Percentiles rank a stretch among this genome's conserved stretches.
Conservation (phyloP, 1,139 yeast genomes). For the Kodamaea derodonti region DNA sequence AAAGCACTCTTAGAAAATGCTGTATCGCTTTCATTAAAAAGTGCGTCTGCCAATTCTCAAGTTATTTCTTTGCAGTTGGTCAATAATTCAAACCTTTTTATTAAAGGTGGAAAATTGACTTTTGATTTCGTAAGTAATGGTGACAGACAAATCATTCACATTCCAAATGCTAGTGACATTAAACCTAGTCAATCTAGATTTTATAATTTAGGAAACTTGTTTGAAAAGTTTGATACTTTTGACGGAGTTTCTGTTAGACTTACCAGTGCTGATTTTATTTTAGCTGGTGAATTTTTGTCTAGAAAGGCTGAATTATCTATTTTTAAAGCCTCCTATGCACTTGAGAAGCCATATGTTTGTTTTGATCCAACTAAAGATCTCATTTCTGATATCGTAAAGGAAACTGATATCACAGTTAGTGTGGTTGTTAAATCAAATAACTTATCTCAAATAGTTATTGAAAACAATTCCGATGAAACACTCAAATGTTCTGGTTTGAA, state of each 20-base stretch:
- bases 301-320: conserved; percentile 8
- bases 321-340: conserved; percentile 2
- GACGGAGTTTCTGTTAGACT: conserved; percentile 20
- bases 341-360: not conserved
- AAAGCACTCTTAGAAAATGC: conserved; percentile 4
- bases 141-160: conserved; percentile 16
- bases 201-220: conserved; percentile 22
- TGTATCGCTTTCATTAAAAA: conserved; percentile 5
- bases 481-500: conserved; percentile 32
- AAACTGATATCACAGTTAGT: conserved; percentile 16
- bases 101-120: conserved; percentile 29
- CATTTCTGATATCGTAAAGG: conserved; percentile 4
- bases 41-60: conserved; percentile 13
- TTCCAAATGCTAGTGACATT: conserved; percentile 27
- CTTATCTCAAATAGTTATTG: conserved; percentile 30
- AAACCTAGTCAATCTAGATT: conserved; percentile 27
- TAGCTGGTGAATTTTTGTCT: conserved; percentile 23
- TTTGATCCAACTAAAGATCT: conserved; percentile 5
- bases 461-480: conserved; percentile 24
- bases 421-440: conserved; percentile 29
- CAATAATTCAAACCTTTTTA: conserved; percentile 21
- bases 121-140: conserved; percentile 16
- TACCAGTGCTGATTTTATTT: conserved; percentile 16
- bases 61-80: conserved; percentile 26
- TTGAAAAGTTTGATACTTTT: conserved; percentile 3